Evolutionary conservation across 169 alveolate species (phyloP).

Genomic region (Eimeria tenella): DNA sequence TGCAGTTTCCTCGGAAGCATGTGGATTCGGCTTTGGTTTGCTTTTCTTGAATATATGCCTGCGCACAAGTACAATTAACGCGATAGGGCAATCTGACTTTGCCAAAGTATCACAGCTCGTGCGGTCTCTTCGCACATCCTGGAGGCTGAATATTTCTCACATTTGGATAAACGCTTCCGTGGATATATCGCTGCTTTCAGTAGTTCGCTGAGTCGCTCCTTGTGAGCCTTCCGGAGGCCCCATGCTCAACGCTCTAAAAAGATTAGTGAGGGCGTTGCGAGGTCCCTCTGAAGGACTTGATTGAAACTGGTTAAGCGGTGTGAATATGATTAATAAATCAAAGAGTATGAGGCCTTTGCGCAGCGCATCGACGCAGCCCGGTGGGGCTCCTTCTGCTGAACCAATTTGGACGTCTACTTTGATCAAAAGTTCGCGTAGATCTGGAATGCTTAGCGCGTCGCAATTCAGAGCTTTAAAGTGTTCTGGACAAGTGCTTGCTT

Average conservation of each 20-base stretch:
- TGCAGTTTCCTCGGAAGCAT: neutral
- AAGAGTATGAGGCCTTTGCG: slow-evolving; percentile 45
- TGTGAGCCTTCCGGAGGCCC: neutral
- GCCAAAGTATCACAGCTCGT: neutral
- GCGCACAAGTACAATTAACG: neutral
- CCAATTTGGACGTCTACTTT: neutral
- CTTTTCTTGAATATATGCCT: neutral
- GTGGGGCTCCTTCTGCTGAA: slow-evolving; percentile 42
- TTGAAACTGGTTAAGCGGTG: slow-evolving; percentile 39
- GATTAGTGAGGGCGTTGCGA: slow-evolving; percentile 3
- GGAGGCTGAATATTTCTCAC: neutral
- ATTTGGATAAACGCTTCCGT: slow-evolving; percentile 33
- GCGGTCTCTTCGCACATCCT: neutral
- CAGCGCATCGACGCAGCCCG: slow-evolving; percentile 32
- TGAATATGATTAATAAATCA: neutral
- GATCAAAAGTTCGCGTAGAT: neutral
- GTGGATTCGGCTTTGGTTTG: neutral
- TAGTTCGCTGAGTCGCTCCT: neutral
- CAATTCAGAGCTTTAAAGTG: neutral
- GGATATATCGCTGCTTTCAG: neutral
- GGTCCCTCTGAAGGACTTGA: slow-evolving; percentile 14
- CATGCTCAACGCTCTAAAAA: neutral
- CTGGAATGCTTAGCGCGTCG: neutral
- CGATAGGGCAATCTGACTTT: neutral
- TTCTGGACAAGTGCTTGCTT: slow-evolving; percentile 18